Base-by-base conservation (phyloP, 2,329 filamentous ascomycete species). In the Cladosporium sp. region DNA sequence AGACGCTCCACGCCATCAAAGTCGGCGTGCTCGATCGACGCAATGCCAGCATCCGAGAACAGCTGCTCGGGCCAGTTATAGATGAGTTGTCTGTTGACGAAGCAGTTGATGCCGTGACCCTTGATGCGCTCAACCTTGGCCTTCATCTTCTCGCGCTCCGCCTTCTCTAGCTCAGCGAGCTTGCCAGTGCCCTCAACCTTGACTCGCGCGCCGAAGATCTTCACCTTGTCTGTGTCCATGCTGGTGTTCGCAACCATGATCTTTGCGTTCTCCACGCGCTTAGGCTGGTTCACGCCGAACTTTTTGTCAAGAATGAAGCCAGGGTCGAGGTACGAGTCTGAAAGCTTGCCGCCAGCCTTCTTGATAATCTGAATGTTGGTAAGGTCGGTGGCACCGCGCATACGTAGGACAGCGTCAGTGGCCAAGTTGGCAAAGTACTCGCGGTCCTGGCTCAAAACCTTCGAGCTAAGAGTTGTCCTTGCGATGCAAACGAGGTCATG, bases 41-140 rank as follows among this genome's bases (percentile, higher is more conserved):
- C 91, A 80, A 99, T 98, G 68, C 95, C 95, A 8, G 93, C 94
- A 78, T 99, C 95, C 40, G 94, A 93, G 77, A 99, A 99, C 56
- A 99, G 89, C 82, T 99, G 95, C 81, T 99, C 95, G 6, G 95
- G 95, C 95, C 95, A 99, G 85, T 99, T 99, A 86, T 99, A 99
- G 82, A 99, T 99, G 69, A 99, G 88, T 80, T 99, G 95, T 73
- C 95, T 86, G 86, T 99, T 99, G 80, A 99, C 97, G 80, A 99
- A 99, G 85, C 95, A 98, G 86, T 99, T 99, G 83, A 99, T 97
- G 67, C 95, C 95, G 76, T 99, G 95, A 56, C 92, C 87, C 87
- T 98, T 99, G 83, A 99, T 99, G 80, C 92, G 94, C 69, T 99
- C 95, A 55, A 99, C 95, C 86, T 99, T 99, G 71, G 91, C 91